Conservation (phyloP, 306 rosid genomes). For the Castanea sativa region DNA sequence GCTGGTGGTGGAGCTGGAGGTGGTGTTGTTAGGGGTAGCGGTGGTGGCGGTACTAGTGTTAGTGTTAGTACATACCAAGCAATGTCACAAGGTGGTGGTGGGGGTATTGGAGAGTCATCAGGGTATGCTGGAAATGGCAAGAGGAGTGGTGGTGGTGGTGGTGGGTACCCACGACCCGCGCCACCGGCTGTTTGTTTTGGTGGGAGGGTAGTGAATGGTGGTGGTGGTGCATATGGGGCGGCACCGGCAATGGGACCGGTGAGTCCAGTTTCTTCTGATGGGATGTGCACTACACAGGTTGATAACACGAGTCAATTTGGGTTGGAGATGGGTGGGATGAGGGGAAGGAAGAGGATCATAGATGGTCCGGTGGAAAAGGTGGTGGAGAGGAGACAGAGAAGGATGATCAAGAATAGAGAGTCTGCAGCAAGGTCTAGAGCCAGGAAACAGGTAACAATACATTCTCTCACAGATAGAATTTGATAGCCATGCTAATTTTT, state of each 20-base stretch:
- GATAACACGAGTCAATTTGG: conserved; percentile 50
- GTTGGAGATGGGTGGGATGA: conserved; percentile 54
- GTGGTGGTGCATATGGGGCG: conserved; percentile 44
- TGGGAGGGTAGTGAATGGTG: conserved; percentile 60
- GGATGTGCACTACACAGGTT: conserved; percentile 39
- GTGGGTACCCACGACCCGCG: conserved; percentile 22
- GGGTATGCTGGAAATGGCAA: conserved; percentile 49
- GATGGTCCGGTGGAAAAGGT: conserved; percentile 89
- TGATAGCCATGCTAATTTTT: not conserved
- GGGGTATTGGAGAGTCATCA: conserved; percentile 40
- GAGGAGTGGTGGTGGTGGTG: conserved; percentile 30
- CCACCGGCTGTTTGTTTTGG: conserved; percentile 43
- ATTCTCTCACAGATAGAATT: not conserved
- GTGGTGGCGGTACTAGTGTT: conserved; percentile 25
- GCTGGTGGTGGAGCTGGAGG: conserved; percentile 12
- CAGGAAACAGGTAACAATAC: conserved; percentile 75
- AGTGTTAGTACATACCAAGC: conserved; percentile 37
- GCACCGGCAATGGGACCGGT: conserved; percentile 37
- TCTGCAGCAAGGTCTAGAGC: conserved; percentile 98
- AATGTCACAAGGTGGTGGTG: conserved; percentile 34
- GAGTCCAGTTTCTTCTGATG: conserved; percentile 76
- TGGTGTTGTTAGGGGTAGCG: conserved; percentile 20
- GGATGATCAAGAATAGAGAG: conserved; percentile 96
- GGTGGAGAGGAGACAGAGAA: conserved; percentile 94
- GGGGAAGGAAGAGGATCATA: conserved; percentile 71